phyloP scores from a whole-genome alignment of 345 rosid genomes.

The Arabidopsis arenosa region DNA sequence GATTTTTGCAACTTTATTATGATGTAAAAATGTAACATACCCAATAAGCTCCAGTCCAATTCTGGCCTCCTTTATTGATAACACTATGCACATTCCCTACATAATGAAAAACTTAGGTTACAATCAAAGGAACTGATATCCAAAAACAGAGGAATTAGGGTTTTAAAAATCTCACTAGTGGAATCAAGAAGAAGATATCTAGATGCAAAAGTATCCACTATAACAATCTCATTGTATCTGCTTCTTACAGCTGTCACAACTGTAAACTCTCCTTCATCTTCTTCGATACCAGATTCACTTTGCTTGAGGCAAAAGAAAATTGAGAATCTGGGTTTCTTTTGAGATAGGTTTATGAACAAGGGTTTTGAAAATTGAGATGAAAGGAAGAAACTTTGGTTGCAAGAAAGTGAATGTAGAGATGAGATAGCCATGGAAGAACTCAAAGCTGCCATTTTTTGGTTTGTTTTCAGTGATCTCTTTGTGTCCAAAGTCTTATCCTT shows the following conservation, averaged over 20 bases:
- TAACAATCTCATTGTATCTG: slow-evolving; percentile 71
- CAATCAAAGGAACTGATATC: slow-evolving; percentile 6
- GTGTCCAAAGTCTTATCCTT: slow-evolving; percentile 36
- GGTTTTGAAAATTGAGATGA: slow-evolving; percentile 31
- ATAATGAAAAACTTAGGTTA: background rate
- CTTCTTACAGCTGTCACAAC: slow-evolving; percentile 64
- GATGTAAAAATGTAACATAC: slow-evolving; percentile 45
- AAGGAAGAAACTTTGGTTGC: slow-evolving; percentile 33
- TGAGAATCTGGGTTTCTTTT: slow-evolving; percentile 39
- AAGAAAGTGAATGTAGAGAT: slow-evolving; percentile 27
- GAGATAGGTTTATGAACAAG: slow-evolving; percentile 17
- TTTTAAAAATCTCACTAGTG: slow-evolving; percentile 50
- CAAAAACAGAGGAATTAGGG: background rate
- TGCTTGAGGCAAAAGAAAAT: slow-evolving; percentile 38
- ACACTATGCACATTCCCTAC: slow-evolving; percentile 84
- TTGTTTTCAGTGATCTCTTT: background rate
- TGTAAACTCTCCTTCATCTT: slow-evolving; percentile 56
- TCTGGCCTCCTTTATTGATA: slow-evolving; percentile 59
- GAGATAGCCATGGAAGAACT: slow-evolving; percentile 31
- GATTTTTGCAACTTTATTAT: background rate
- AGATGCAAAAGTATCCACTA: slow-evolving; percentile 64
- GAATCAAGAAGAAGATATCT: slow-evolving; percentile 85
- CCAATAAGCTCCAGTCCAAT: slow-evolving; percentile 87
- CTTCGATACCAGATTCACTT: slow-evolving; percentile 34
- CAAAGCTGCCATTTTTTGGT: slow-evolving; percentile 41